phyloP scores from a whole-genome alignment of 805 yeast genomes.

The Cephaloascus fragrans region DNA sequence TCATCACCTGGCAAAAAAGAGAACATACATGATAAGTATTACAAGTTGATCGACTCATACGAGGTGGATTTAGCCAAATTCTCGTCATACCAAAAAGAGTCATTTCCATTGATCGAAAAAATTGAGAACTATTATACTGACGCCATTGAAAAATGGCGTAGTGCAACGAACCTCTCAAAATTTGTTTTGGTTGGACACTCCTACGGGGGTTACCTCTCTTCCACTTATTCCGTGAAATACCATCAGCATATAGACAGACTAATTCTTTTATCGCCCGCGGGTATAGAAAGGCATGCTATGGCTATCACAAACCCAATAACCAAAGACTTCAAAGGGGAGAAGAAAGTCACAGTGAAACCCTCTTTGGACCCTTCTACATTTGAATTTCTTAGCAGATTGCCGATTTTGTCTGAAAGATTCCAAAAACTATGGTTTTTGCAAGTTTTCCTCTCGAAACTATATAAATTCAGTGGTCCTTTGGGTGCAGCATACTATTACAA shows the following conservation, averaged over 20 bases:
- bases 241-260: conserved; percentile 46
- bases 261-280: conserved; percentile 66
- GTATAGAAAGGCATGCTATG: conserved; percentile 61
- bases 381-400: conserved; percentile 37
- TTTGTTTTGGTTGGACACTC: conserved; percentile 70
- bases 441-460: conserved; percentile 33
- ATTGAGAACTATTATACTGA: conserved; percentile 49
- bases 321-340: conserved; percentile 1
- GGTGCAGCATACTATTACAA: conserved; percentile 25
- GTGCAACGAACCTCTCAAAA: conserved; percentile 31
- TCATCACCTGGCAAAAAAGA: conserved; percentile 15
- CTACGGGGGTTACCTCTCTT: conserved; percentile 67
- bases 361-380: conserved; percentile 32
- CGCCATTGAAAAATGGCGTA: conserved; percentile 60
- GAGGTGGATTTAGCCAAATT: conserved; percentile 16
- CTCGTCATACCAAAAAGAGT: conserved; percentile 19
- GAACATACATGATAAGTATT: conserved; percentile 24
- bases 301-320: conserved; percentile 38
- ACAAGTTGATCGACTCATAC: conserved; percentile 27
- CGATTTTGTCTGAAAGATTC: conserved; percentile 23
- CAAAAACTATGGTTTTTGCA: conserved; percentile 27
- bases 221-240: conserved; percentile 49
- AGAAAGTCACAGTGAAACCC: conserved; percentile 16
- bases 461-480: conserved; percentile 23
- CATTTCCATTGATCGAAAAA: conserved; percentile 25